Percentiles rank a stretch among this genome's conserved stretches.
These are phyloP conservation scores for Cryphonectria radicalis DNA, from an alignment of 2,329 filamentous ascomycete genomes.

Conservation along the genomic window DNA sequence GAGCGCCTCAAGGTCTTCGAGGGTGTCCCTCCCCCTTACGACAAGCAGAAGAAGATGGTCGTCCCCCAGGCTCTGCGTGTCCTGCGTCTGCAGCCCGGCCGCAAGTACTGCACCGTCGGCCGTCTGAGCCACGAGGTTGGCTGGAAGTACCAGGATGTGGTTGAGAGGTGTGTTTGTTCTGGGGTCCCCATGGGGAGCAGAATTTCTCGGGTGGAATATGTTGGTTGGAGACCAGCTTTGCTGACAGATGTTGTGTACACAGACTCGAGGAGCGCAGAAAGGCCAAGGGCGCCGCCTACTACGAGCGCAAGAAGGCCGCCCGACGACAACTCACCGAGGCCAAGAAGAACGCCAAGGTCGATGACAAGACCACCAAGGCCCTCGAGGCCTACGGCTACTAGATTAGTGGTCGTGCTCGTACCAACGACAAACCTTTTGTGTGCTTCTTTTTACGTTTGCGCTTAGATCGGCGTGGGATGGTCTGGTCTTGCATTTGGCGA, in stretches of 20 bases:
- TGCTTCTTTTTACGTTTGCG: conserved; percentile 31
- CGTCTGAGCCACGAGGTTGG: conserved; percentile 98
- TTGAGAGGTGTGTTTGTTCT: conserved; percentile 77
- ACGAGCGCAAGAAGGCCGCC: conserved; percentile 99
- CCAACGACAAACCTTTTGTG: conserved; percentile 28
- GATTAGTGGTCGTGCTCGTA: conserved; percentile 33
- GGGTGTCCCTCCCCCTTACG: conserved; percentile 97
- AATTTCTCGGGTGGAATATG: not conserved
- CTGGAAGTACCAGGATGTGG: conserved; percentile 99
- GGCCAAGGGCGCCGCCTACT: conserved; percentile 98
- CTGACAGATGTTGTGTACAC: conserved; percentile 33
- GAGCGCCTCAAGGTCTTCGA: conserved; percentile 99
- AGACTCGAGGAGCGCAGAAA: conserved; percentile 99
- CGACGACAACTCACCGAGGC: conserved; percentile 89
- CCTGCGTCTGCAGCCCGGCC: conserved; percentile 94
- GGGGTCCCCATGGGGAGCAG: not conserved
- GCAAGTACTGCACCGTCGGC: conserved; percentile 99
- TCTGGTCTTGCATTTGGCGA: conserved; percentile 31
- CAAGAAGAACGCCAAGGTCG: conserved; percentile 87
- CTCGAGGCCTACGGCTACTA: conserved; percentile 94
- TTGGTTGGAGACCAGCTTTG: not conserved
- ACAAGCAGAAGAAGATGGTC: conserved; percentile 99
- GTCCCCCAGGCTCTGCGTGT: conserved; percentile 98
- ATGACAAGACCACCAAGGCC: conserved; percentile 84
- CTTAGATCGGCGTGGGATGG: conserved; percentile 31